Evolutionary conservation across 371 early-diverging fungal genomes (phyloP).

Genomic region (Actinomortierella wolfii): DNA sequence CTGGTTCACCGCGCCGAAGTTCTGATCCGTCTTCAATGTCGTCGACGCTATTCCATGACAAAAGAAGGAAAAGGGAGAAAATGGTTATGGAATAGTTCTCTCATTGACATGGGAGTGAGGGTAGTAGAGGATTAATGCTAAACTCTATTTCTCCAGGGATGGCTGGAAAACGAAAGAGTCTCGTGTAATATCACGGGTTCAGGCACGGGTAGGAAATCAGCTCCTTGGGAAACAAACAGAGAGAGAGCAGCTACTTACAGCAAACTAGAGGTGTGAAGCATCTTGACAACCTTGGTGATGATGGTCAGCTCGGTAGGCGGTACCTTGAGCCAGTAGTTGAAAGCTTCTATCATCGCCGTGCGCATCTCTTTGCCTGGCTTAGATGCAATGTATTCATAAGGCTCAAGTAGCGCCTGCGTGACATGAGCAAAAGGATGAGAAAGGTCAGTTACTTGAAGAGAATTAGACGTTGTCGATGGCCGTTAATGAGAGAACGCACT

Average conservation of each 20-base stretch:
- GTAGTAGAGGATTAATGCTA: no score
- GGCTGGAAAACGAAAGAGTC: no score
- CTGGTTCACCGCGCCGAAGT: conserved; percentile 88
- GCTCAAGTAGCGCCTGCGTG: conserved; percentile 72
- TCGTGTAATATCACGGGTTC: background rate
- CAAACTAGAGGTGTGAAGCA: conserved; percentile 93
- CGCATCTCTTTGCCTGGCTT: conserved; percentile 94
- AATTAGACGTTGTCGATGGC: no score
- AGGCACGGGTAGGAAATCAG: background rate
- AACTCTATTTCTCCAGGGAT: no score
- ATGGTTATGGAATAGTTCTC: no score
- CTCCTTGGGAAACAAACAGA: background rate
- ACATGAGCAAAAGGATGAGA: background rate
- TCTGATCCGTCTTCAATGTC: conserved; percentile 95
- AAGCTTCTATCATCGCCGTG: conserved; percentile 84
- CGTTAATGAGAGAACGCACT: conserved; percentile 12
- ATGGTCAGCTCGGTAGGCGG: conserved; percentile 64
- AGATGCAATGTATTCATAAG: conserved; percentile 77
- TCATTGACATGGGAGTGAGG: no score
- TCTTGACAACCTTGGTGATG: conserved; percentile 85
- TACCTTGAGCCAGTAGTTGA: conserved; percentile 87
- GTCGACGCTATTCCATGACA: conserved; percentile 69
- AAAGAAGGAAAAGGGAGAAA: background rate
- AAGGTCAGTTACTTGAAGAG: no score
- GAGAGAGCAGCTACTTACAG: conserved; percentile 60